phyloP scores from a whole-genome alignment of 73 alveolate species.

The Diophrys appendiculata region DNA sequence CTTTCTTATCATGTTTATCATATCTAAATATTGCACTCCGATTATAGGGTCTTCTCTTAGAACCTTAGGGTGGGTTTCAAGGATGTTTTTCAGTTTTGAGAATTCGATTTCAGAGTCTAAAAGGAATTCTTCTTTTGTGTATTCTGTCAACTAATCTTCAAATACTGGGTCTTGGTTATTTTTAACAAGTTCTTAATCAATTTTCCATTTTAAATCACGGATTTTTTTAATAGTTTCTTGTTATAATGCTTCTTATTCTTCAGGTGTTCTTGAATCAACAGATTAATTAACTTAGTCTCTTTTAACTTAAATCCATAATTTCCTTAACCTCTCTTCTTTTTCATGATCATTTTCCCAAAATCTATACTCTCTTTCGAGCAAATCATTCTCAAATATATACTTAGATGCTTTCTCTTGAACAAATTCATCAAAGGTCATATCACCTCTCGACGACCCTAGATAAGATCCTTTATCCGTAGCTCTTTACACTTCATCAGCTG shows the following conservation, averaged over 20 bases:
- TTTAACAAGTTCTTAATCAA: conserved; percentile 53
- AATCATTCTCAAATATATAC: conserved; percentile 51
- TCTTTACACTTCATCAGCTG: conserved; percentile 25
- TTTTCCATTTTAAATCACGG: conserved; percentile 45
- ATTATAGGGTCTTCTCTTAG: conserved; percentile 60
- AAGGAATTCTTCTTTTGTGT: conserved; percentile 56
- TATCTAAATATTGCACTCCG: conserved; percentile 39
- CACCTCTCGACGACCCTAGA: background rate
- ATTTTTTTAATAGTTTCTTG: conserved; percentile 35
- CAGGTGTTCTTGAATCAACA: conserved; percentile 35
- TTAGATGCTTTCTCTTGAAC: conserved; percentile 22
- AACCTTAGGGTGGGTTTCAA: conserved; percentile 46
- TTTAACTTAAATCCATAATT: conserved; percentile 56
- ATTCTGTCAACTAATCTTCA: conserved; percentile 25
- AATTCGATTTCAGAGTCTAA: conserved; percentile 53
- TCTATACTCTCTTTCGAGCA: conserved; percentile 26
- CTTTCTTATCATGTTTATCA: conserved; percentile 41
- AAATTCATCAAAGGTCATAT: conserved; percentile 23
- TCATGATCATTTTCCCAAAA: conserved; percentile 55
- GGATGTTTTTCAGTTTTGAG: conserved; percentile 43
- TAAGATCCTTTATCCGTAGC: background rate
- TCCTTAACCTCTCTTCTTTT: conserved; percentile 36
- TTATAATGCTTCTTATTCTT: conserved; percentile 40
- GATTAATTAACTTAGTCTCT: conserved; percentile 37
- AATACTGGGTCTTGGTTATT: conserved; percentile 50